phyloP scores from a whole-genome alignment of 225 moss, liverwort and hornwort species.

The Asterella californica region DNA sequence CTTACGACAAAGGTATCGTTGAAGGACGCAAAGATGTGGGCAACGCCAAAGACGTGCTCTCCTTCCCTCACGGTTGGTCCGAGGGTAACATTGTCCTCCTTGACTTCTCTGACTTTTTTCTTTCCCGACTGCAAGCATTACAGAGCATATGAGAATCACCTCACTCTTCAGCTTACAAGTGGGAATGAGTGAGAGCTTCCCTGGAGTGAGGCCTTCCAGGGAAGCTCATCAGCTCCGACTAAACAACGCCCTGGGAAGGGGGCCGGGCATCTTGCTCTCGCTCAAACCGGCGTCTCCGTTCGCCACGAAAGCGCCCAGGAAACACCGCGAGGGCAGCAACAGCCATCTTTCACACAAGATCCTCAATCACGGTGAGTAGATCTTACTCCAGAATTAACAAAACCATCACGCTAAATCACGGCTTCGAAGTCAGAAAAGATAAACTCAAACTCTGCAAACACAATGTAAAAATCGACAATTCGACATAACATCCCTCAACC shows the following conservation, averaged over 20 bases:
- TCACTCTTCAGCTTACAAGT: slow-evolving; percentile 23
- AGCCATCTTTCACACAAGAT: slow-evolving; percentile 14
- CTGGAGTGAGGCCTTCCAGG: not conserved
- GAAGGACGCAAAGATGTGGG: slow-evolving; percentile 87
- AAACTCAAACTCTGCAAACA: too few relatives aligned
- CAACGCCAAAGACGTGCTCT: slow-evolving; percentile 84
- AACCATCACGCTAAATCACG: not conserved
- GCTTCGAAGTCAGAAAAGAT: too few relatives aligned
- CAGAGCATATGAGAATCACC: slow-evolving; percentile 26
- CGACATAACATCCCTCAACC: too few relatives aligned
- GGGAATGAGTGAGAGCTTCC: not conserved
- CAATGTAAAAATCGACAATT: too few relatives aligned
- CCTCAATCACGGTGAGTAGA: slow-evolving; percentile 9
- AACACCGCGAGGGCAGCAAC: slow-evolving; percentile 3
- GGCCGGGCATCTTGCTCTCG: not conserved
- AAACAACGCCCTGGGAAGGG: not conserved
- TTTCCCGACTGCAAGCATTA: slow-evolving; percentile 71
- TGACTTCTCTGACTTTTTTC: slow-evolving; percentile 82
- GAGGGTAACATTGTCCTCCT: slow-evolving; percentile 90
- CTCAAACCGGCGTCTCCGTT: slow-evolving; percentile 1
- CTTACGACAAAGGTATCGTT: slow-evolving; percentile 85
- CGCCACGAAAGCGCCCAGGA: not conserved
- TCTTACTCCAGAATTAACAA: not conserved
- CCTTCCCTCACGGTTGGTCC: slow-evolving; percentile 86
- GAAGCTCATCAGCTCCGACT: not conserved